Evolutionary conservation across 164 flowering plant genomes (phyloP), one percentile per base, ranked within the genome.

Genomic region (Cinnamomum micranthum): DNA sequence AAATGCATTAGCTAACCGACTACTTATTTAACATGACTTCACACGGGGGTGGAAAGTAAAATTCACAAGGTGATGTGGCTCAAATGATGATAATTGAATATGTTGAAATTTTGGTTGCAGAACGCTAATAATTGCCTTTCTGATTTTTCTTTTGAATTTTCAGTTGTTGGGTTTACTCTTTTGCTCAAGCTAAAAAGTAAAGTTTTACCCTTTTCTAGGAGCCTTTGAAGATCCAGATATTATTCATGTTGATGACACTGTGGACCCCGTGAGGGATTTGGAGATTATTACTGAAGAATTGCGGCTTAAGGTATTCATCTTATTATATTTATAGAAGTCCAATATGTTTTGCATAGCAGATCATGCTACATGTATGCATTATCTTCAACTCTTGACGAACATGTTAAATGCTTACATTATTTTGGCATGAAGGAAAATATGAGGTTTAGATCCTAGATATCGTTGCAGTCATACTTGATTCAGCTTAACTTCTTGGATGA

Each of bases 171-270:
- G 60, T 4, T 22, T 2, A 69, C 47, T 67, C 47, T 41, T 9
- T n/a, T n/a, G 52, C 52, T n/a, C 17, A 50, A 69, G 41, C 74
- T 60, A 52, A 47, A 65, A 33, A 12, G 27, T 75, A 19, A 17
- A 71, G 22, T 50, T 73, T 28, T 35, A 24, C 6, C 50, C 58
- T 22, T 27, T 77, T 20, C 41, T 81, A 95, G 99, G 99, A 82
- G 99, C 97, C 74, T 95, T 95, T 87, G 99, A 95, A 75, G 99
- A 95, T 89, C 87, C 98, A n/a, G 99, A 95, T 77, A 92, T 95
- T 52, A 87, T 93, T 74, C 99, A 95, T 84, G 98, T 95, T 75
- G 99, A 95, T 80, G 98, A 93, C 75, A 20, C 86, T 63, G 92
- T 95, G 71, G 99, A 95, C 79, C 99, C 99, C 79, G 97, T 95